Evolutionary conservation across 2,329 filamentous ascomycete species (phyloP).

Genomic region (Verticillium nonalfalfae): DNA sequence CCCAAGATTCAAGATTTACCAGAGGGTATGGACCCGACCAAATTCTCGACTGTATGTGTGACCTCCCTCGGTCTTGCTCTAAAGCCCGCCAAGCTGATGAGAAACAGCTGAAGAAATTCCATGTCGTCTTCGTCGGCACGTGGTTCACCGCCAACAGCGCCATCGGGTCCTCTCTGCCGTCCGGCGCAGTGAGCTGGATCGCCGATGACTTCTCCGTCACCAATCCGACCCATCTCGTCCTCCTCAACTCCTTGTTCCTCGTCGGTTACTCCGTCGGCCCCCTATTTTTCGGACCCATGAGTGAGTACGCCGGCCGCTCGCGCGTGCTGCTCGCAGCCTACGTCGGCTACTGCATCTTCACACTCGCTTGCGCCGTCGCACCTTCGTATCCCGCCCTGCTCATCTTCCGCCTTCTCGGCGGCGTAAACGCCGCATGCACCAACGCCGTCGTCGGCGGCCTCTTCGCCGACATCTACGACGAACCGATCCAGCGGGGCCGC

Average conservation of each 20-base stretch:
- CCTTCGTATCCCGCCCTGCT: slow-evolving; percentile 46
- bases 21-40: background rate
- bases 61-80: background rate
- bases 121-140: background rate
- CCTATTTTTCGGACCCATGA: slow-evolving; percentile 58
- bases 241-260: slow-evolving; percentile 59
- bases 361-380: slow-evolving; percentile 49
- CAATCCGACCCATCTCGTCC: slow-evolving; percentile 34
- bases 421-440: slow-evolving; percentile 48
- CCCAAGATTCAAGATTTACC: background rate
- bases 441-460: slow-evolving; percentile 58
- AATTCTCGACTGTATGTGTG: background rate
- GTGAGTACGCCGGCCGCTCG: slow-evolving; percentile 56
- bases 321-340: slow-evolving; percentile 39
- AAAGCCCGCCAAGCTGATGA: background rate
- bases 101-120: background rate
- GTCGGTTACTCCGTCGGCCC: slow-evolving; percentile 58
- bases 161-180: slow-evolving; percentile 58
- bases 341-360: slow-evolving; percentile 41
- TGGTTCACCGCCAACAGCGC: slow-evolving; percentile 57
- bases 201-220: slow-evolving; percentile 50
- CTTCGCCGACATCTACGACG: slow-evolving; percentile 59
- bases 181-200: slow-evolving; percentile 55
- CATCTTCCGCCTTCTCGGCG: slow-evolving; percentile 48
- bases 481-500: slow-evolving; percentile 48